Conservation (phyloP, 1,284 basidiomycete genomes). For the Cystobasidium slooffiae region DNA sequence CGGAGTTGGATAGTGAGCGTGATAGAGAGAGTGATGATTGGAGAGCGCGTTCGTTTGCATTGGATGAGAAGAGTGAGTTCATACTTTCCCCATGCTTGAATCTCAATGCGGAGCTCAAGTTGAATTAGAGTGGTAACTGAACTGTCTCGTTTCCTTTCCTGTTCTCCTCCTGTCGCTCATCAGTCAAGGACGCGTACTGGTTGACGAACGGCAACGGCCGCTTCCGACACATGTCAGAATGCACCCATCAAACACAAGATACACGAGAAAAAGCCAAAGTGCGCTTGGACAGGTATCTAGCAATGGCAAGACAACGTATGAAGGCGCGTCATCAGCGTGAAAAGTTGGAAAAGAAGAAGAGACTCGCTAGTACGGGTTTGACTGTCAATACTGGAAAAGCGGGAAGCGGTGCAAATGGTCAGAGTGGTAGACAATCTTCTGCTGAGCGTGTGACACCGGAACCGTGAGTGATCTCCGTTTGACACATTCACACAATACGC, state of each 20-base stretch:
- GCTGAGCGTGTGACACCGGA: constrained; percentile 14
- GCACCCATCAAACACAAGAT: constrained; percentile 20
- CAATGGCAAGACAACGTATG: constrained; percentile 34
- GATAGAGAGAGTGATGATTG: not conserved
- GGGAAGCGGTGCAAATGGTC: not conserved
- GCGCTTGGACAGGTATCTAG: constrained; percentile 25
- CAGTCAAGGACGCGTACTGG: constrained; percentile 29
- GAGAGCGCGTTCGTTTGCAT: not conserved
- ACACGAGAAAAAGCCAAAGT: constrained; percentile 23
- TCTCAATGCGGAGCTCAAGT: too few species aligned
- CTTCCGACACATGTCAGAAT: constrained; percentile 31
- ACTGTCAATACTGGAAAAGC: not conserved
- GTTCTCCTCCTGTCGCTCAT: not conserved
- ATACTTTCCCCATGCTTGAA: too few species aligned
- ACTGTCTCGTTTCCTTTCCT: not conserved
- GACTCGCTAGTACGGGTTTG: not conserved
- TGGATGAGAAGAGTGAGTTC: constrained; percentile 23
- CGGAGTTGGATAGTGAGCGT: not conserved
- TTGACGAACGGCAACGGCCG: constrained; percentile 31
- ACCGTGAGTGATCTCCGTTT: constrained; percentile 2
- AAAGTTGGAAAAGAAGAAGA: constrained; percentile 24
- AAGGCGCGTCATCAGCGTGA: constrained; percentile 26
- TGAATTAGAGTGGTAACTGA: too few species aligned
- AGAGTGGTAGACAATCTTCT: constrained; percentile 9
- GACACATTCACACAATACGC: too few species aligned